Evolutionary conservation across 768 basidiomycete genomes (phyloP), one percentile per base, ranked within the genome.

Genomic region (Auricularia auricula-judae): DNA sequence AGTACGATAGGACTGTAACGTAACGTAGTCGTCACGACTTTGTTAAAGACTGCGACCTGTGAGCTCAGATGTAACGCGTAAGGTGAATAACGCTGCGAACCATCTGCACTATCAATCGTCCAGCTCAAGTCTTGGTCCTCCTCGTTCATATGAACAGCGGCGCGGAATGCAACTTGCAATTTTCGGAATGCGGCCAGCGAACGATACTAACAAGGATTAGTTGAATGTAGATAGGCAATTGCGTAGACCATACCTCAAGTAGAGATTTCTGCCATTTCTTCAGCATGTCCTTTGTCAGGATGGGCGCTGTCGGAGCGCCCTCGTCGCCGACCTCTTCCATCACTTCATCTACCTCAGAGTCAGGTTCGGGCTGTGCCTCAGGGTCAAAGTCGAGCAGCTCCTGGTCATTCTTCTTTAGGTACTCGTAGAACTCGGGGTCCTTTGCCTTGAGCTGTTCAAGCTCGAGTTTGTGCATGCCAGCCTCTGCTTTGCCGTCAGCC

Each of bases 341-440:
- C 18, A 80, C 83, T 10, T 77, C 81, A 1, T 75, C 80, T 4
- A 76, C 80, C 23, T 75, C 81, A 12, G 73, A 76, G 2, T 71
- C 79, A 1, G 74, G 75, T 1, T 73, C 74, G 29, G 71, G 39
- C 39, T 29, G 29, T 29, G 39, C 75, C 63, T 79, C 70, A 0
- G 81, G 76, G 47, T 85, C 78, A 71, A 98, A 98, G 3, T 91
- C 82, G 2, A 99, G 80, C n/a, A 98, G 78, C 64, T 93, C 94
- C 65, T 80, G 79, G 75, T 99, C 97, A 71, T 99, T 94, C 76
- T 98, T 92, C 77, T 95, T 88, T 2, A 99, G 81, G 73, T 95
- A 99, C 76, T 95, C 93, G 87, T 85, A 99, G 77, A 98, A 99
- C 72, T 97, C 96, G n/a, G 96, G 96, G 74, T 99, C 96, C 73